phyloP scores from a whole-genome alignment of 306 rosid species.

The Canavalia ensiformis region DNA sequence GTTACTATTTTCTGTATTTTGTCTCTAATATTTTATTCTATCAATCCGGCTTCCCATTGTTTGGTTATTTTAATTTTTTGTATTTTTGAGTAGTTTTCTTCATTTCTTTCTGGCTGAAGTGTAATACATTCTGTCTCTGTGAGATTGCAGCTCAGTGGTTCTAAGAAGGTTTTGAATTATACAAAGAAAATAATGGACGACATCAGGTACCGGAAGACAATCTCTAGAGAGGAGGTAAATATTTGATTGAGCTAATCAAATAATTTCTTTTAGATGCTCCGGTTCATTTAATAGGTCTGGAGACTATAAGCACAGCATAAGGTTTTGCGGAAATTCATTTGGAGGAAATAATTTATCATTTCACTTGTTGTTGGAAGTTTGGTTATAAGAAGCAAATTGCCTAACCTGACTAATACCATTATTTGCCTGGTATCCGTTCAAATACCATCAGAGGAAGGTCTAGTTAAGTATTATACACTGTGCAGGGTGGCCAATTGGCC shows the following conservation, averaged over 20 bases:
- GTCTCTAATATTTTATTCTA: neutral
- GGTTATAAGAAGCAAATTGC: conserved; percentile 2
- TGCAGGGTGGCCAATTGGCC: conserved; percentile 9
- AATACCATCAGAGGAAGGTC: conserved; percentile 19
- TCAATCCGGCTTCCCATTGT: neutral
- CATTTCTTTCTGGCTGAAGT: conserved; percentile 41
- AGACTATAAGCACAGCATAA: conserved; percentile 9
- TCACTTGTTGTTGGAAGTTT: conserved; percentile 26
- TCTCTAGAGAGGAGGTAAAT: conserved; percentile 97
- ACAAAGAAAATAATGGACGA: conserved; percentile 90
- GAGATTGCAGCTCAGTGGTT: conserved; percentile 94
- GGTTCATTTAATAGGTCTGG: conserved; percentile 26
- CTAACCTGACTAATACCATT: neutral
- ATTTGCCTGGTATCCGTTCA: conserved; percentile 1
- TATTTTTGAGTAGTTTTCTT: conserved; percentile 36
- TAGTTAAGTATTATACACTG: conserved; percentile 6
- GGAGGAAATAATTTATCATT: conserved; percentile 16
- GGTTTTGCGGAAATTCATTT: conserved; percentile 29
- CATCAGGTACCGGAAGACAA: conserved; percentile 75
- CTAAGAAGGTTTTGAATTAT: conserved; percentile 95
- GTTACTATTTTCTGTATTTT: conserved; percentile 25
- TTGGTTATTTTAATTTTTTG: conserved; percentile 34
- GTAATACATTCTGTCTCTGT: conserved; percentile 47
- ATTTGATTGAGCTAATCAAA: conserved; percentile 30
- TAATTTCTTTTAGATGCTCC: conserved; percentile 29